Evolutionary conservation across 345 rosid species (phyloP).

Genomic region (Iberis pinnata): DNA sequence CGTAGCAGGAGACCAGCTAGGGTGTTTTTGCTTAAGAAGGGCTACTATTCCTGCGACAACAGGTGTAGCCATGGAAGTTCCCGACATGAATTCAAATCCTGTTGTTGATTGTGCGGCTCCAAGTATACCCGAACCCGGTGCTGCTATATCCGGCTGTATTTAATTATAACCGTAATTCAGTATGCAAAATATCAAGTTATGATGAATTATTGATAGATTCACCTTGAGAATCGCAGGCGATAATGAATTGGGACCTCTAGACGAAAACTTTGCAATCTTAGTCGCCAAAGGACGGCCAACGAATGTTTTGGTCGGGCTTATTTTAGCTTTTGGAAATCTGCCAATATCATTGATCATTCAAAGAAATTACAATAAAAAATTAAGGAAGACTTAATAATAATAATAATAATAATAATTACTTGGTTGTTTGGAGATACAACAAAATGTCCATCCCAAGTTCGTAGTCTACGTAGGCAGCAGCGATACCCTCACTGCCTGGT

Average conservation of each 20-base stretch:
- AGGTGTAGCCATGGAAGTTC: conserved; percentile 44
- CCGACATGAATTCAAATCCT: conserved; percentile 34
- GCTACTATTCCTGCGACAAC: conserved; percentile 39
- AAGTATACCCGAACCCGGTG: conserved; percentile 63
- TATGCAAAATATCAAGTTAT: not conserved
- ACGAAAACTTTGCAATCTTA: conserved; percentile 51
- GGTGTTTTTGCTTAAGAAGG: conserved; percentile 31
- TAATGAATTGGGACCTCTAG: conserved; percentile 63
- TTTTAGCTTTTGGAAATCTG: conserved; percentile 57
- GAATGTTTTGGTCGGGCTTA: conserved; percentile 41
- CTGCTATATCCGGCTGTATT: conserved; percentile 77
- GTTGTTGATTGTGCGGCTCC: conserved; percentile 44
- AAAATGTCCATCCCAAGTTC: conserved; percentile 59
- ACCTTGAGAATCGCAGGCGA: conserved; percentile 68
- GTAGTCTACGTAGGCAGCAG: conserved; percentile 48
- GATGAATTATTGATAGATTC: not conserved
- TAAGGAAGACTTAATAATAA: no score
- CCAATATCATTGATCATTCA: not conserved
- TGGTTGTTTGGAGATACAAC: conserved; percentile 45
- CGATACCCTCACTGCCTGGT: conserved; percentile 27
- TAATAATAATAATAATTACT: no score
- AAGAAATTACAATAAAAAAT: no score
- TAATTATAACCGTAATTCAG: not conserved
- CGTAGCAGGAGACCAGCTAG: conserved; percentile 44
- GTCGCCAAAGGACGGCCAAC: conserved; percentile 50